Base-by-base conservation (phyloP, 495 filamentous ascomycete genomes). In the Gamarada debralockiae region DNA sequence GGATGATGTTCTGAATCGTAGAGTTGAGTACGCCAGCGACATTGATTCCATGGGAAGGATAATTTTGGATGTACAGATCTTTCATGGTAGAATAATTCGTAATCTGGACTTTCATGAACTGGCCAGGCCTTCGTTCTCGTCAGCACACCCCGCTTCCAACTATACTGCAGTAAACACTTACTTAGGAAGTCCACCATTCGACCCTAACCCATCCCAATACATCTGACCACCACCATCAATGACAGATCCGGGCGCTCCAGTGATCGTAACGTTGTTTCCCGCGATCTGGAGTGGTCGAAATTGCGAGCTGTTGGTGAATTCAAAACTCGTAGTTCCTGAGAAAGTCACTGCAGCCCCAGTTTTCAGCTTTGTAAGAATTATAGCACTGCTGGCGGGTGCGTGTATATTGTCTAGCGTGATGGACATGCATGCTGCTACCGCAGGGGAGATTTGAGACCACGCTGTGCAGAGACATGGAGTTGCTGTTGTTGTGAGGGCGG, bases 31-130 rank as follows among this genome's bases (percentile, higher is more conserved):
- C 39, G 3, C 67, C 67, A 61, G 77, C 73, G 41, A 85, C 74
- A 54, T 70, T 76, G 62, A 86, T 76, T 20, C 67, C 72, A 50
- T 86, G 82, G 5, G 85, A 77, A 0, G 82, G 83, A 21, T 76
- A 75, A 63, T 86, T 84, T 43, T 70, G 54, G 49, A 76, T 67
- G 29, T 64, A 59, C 15, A 76, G 34, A 22, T 64, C 63, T 12
- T 60, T 61, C 43, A 76, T 74, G 15, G 31, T 48, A 14, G 45
- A 38, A 39, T 54, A n/a, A 13, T 20, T 44, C 37, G 41, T 38
- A 24, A 46, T 36, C 24, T 54, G 41, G 15, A 47, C 22, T 29
- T 68, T 65, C 57, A 73, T 66, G 61, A 75, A 74, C 59, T 71
- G 71, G 46, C 74, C 17, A 6, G 73, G 73, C 63, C 60, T 61